Evolutionary conservation across 805 yeast species (phyloP).

Genomic region (Candida nanaspora): DNA sequence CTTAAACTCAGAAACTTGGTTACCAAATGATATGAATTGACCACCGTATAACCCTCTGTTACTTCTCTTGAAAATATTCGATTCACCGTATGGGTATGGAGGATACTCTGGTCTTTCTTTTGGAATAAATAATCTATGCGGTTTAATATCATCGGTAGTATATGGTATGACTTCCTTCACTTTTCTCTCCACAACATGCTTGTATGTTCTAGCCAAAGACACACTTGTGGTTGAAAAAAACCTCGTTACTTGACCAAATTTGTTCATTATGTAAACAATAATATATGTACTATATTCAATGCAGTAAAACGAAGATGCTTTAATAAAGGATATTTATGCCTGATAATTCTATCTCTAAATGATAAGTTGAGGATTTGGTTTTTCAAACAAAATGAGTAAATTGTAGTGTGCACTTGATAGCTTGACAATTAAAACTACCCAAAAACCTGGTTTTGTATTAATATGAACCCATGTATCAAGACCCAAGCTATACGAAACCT

Average conservation of each 20-base stretch:
- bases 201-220: slow-evolving; percentile 22
- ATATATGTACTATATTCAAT: no score
- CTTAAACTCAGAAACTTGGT: slow-evolving; percentile 66
- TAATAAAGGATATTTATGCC: no score
- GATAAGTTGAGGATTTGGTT: no score
- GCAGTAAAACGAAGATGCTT: no score
- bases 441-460: no score
- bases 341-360: no score
- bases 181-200: slow-evolving; percentile 41
- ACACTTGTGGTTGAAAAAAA: slow-evolving; percentile 16
- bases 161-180: slow-evolving; percentile 31
- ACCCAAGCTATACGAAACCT: no score
- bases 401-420: no score
- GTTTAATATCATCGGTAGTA: slow-evolving; percentile 47
- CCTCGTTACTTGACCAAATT: slow-evolving; percentile 11
- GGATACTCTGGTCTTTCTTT: slow-evolving; percentile 41
- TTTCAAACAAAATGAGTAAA: no score
- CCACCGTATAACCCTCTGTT: slow-evolving; percentile 92
- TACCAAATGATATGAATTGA: slow-evolving; percentile 67
- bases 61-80: slow-evolving; percentile 72
- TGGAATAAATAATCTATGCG: slow-evolving; percentile 35
- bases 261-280: neutral
- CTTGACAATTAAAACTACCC: no score
- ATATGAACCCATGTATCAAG: no score
- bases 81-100: slow-evolving; percentile 72